These are phyloP conservation scores for Penicillium pulvis DNA, from an alignment of 495 filamentous ascomycete genomes.

Conservation along the genomic window DNA sequence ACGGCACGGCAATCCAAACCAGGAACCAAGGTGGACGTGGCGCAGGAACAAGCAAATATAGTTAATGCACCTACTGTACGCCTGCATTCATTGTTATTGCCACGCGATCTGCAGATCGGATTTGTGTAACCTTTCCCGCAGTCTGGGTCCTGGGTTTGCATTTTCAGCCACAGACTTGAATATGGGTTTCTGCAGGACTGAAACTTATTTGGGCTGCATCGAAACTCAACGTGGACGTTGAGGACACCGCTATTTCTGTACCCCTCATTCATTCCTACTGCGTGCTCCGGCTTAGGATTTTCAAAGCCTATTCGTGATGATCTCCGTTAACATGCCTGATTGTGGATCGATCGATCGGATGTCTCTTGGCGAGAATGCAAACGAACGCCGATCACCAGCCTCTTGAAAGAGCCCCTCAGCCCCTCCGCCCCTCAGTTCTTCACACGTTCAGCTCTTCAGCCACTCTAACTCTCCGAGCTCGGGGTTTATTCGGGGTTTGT, in stretches of 20 bases:
- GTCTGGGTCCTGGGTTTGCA: neutral
- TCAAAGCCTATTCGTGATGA: no score
- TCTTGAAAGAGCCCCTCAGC: no score
- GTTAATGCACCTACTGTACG: neutral
- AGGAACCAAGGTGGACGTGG: neutral
- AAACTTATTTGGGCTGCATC: neutral
- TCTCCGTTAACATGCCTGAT: neutral
- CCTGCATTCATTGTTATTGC: neutral
- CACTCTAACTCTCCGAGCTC: neutral
- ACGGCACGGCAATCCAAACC: neutral
- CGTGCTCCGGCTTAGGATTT: neutral
- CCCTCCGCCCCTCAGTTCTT: no score
- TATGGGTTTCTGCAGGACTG: neutral
- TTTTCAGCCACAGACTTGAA: no score
- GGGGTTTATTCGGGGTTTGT: neutral
- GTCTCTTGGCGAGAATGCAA: neutral
- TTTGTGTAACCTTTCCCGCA: neutral
- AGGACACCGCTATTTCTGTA: no score
- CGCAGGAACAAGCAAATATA: neutral
- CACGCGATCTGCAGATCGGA: neutral
- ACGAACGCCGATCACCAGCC: neutral
- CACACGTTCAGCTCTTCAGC: no score
- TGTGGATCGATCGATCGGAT: slow-evolving; percentile 1
- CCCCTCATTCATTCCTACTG: neutral
- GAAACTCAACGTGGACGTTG: no score